Evolutionary conservation across 768 basidiomycete genomes (phyloP), one percentile per base, ranked within the genome.

Genomic region (Trametes maxima): DNA sequence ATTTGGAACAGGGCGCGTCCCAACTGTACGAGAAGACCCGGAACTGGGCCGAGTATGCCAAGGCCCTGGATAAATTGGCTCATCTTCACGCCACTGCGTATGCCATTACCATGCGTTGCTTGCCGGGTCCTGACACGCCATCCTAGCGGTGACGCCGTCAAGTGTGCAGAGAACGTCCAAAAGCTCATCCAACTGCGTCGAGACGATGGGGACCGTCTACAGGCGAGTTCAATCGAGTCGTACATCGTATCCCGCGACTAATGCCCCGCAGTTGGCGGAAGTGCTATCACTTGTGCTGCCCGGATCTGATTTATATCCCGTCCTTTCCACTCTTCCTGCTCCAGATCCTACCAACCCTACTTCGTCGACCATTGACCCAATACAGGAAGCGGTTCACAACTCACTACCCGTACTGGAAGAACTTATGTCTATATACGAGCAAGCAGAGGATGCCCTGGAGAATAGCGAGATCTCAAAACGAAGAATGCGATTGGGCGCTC

Each of bases 131-230:
- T 2, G 19, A 56, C 24, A 22, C 5, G 46, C 54, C 22, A 53
- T 19, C 21, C 12, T 66, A 94, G 95, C 4, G 76, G 83, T 40
- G 95, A 98, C 69, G 82, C 80, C 0, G 76, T 78, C 5, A 96
- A 92, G 75, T 90, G 88, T 60, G 94, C 91, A 2, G 91, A 94
- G 71, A 78, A 80, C 1, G 70, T 96, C 45, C 93, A 97, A 69
- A 93, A 87, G 67, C 74, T 92, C 33, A 75, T 98, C 16, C 81
- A 85, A 4, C 71, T 87, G 2, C 82, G 83, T 36, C 79, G 85
- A 47, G 76, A 82, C 47, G 78, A 85, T 61, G 92, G 56, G 28
- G 28, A 33, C 8, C 28, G 28, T 33, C 28, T 33, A 33, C 81
- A 93, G 75, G 91, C 86, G 68, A 40, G 72, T 63, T 17, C 17